Base-by-base conservation (phyloP, 2,329 filamentous ascomycete species). In the Seiridium cupressi region DNA sequence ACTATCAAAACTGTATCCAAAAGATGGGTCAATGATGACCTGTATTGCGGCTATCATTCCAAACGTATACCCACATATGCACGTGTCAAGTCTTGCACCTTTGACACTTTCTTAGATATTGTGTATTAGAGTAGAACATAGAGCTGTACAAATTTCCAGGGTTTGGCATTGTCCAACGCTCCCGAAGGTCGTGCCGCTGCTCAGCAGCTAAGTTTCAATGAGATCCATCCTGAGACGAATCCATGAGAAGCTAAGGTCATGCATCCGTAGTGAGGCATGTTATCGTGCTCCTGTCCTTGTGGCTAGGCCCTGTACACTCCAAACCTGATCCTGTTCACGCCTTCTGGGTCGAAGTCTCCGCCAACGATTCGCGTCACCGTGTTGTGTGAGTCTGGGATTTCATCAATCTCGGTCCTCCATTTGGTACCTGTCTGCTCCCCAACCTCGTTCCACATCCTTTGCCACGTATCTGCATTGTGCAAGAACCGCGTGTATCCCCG, bases 371-470 rank as follows among this genome's bases (percentile, higher is more conserved):
- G 47, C 26, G 44, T 11, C 6, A 34, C 35, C n/a, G 40, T 31
- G 13, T 34, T 35, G 34, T 26, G 40, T 2, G 44, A 40, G 13
- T 46, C 55, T 31, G 55, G 55, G 32, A 58, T 51, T 11, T 49
- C 34, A n/a, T 80, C 75, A 55, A 81, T 64, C 53, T 79, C 73
- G 1, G 82, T 79, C 55, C 73, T 71, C 83, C 83, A 85, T 46
- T 65, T 68, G 1, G 82, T 84, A 32, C 73, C 75, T 0, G 83
- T 85, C 57, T 79, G 67, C 38, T 61, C 62, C 7, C 81, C 81
- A 34, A 85, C 77, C 61, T 84, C 79, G 57, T 83, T 74, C 84
- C 84, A 87, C 32, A 87, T 71, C 42, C 66, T 66, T 64, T 81
- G 79, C 70, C 85, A 86, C 59, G 77, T 83, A 6, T 71, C 67